Evolutionary conservation across 2,329 filamentous ascomycete genomes (phyloP).

Genomic region (Stromatinia cepivora): DNA sequence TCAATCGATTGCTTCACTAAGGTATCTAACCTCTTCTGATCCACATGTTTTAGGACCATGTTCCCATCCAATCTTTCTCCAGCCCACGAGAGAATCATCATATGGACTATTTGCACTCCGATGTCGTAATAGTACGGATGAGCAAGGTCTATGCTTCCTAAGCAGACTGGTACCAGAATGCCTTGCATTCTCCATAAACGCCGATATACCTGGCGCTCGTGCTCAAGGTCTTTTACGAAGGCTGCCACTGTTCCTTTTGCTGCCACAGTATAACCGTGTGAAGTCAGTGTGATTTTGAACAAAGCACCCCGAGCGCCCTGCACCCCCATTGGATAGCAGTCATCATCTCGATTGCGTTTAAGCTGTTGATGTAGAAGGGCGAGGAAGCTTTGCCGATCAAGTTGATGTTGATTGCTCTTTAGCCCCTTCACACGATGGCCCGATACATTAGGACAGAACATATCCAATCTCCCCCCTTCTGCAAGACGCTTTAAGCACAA

Average conservation of each 20-base stretch:
- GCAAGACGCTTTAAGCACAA: background rate
- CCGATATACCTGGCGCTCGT: constrained; percentile 43
- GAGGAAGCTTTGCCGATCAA: background rate
- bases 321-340: background rate
- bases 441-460: background rate
- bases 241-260: constrained; percentile 38
- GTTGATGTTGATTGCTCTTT: background rate
- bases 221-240: constrained; percentile 41
- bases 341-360: background rate
- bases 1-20: background rate
- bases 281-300: background rate
- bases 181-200: constrained; percentile 35
- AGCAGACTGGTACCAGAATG: background rate
- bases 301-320: background rate
- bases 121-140: constrained; percentile 4
- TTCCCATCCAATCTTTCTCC: background rate
- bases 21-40: background rate
- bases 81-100: background rate
- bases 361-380: constrained; percentile 3
- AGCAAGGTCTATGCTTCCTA: background rate
- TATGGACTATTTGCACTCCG: constrained; percentile 3
- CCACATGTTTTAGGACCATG: background rate
- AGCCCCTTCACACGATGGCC: background rate
- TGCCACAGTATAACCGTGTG: background rate
- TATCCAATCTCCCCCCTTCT: background rate